Conservation (phyloP, 2,329 filamentous ascomycete genomes). For the Talaromyces islandicus region DNA sequence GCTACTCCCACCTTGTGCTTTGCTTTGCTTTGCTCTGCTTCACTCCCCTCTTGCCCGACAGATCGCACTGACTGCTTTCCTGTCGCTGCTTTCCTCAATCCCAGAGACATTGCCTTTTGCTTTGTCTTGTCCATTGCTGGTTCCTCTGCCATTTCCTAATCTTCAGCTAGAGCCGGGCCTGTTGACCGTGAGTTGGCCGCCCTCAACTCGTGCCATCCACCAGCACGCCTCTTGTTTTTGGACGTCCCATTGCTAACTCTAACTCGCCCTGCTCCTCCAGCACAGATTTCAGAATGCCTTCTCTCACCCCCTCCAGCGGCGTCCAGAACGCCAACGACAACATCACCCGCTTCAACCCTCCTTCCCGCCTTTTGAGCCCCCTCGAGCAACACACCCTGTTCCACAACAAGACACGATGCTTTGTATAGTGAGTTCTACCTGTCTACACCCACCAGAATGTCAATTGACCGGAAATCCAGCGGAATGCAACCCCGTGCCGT, state of each 20-base stretch:
- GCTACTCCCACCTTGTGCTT: background rate
- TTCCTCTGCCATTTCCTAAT: background rate
- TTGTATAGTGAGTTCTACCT: slow-evolving; percentile 69
- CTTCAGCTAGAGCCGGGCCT: background rate
- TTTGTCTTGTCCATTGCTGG: background rate
- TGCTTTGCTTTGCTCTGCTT: background rate
- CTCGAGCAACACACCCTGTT: slow-evolving; percentile 79
- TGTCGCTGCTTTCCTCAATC: background rate
- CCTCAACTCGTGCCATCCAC: background rate
- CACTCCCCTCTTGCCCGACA: background rate
- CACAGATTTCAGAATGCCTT: slow-evolving; percentile 47
- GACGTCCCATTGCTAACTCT: background rate
- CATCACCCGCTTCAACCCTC: slow-evolving; percentile 91
- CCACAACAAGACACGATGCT: slow-evolving; percentile 99
- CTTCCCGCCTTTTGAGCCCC: slow-evolving; percentile 87
- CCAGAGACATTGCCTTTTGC: background rate
- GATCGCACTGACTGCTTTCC: background rate
- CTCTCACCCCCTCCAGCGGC: slow-evolving; percentile 47
- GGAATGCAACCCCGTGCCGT: slow-evolving; percentile 93
- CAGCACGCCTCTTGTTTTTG: background rate
- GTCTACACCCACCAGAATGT: background rate
- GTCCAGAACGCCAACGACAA: slow-evolving; percentile 87
- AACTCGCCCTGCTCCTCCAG: background rate
- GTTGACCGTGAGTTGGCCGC: background rate
- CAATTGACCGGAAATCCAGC: slow-evolving; percentile 38